Evolutionary conservation across 257 asterid genomes (phyloP), one percentile per base, ranked within the genome.

Genomic region (Penstemon eatonii): DNA sequence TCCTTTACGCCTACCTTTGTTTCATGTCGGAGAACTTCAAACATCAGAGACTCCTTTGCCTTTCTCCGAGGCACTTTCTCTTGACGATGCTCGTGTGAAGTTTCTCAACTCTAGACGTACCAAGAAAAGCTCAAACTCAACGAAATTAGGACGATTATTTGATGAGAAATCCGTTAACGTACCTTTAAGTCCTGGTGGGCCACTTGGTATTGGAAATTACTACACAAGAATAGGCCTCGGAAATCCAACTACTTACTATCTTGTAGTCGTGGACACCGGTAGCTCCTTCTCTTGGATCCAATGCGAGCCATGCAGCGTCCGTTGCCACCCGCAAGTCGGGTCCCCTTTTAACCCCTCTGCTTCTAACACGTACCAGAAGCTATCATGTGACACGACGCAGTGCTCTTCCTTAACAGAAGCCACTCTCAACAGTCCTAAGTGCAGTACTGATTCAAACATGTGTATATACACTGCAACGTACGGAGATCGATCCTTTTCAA

Each of bases 271-370:
- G 39, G 90, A 85, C 72, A 82, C 90, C 0, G 90, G 90, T 36
- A 82, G 87, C 82, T 84, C 89, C 63, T 75, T 84, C 65, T 84
- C 89, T 0, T 84, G 87, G 87, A 61, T 79, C 47, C 87, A 82
- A 40, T 82, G 87, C 75, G 70, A 79, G 68, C 87, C 87, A 7
- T 82, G 87, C 41, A 33, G n/a, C 3, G 71, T 79, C 56, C 79
- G 77, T 43, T 85, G 90, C 68, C 87, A 85, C 40, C 74, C 84
- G 3, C 87, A 85, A 56, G 60, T 52, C 2, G 90, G 86, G 5
- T 7, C 75, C 11, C 69, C 2, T 40, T 85, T 85, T 76, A 45
- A 80, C 7, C 90, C 90, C 25, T 37, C 78, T 0, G 37, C 81
- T 38, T 85, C 90, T 9, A 4, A 19, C 13, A 79, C 90, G 4